phyloP scores from a whole-genome alignment of 495 filamentous ascomycete genomes.

The Penicillium diatomitis region DNA sequence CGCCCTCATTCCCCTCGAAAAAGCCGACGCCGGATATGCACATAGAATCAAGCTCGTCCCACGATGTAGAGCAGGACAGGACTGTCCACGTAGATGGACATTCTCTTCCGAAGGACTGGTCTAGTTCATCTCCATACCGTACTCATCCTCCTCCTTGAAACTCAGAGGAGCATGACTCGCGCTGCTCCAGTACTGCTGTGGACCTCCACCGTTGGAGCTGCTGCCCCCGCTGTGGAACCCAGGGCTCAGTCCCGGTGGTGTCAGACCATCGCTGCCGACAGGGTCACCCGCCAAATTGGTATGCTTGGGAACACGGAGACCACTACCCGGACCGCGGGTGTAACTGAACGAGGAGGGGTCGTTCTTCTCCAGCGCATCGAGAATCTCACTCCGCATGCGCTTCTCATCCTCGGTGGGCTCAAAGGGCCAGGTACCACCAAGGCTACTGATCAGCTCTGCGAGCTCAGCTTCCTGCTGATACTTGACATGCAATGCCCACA shows the following conservation, averaged over 20 bases:
- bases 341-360: slow-evolving; percentile 66
- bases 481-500: slow-evolving; percentile 89
- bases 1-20: slow-evolving; percentile 13
- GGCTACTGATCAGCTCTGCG: slow-evolving; percentile 56
- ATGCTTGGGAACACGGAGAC: slow-evolving; percentile 83
- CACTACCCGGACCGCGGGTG: slow-evolving; percentile 71
- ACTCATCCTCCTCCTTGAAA: slow-evolving; percentile 92
- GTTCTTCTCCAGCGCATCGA: slow-evolving; percentile 74
- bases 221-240: slow-evolving; percentile 52
- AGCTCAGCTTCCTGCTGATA: slow-evolving; percentile 82
- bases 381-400: slow-evolving; percentile 86
- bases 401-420: slow-evolving; percentile 85
- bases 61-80: slow-evolving; percentile 5
- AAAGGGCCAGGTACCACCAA: slow-evolving; percentile 69
- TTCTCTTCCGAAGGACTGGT: background rate
- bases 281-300: slow-evolving; percentile 85
- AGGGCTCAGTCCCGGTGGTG: slow-evolving; percentile 62
- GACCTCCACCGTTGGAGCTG: slow-evolving; percentile 40
- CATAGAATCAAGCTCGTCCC: slow-evolving; percentile 19
- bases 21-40: slow-evolving; percentile 34
- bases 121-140: slow-evolving; percentile 68
- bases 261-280: slow-evolving; percentile 36
- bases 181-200: slow-evolving; percentile 63
- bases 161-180: slow-evolving; percentile 57
- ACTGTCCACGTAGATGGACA: background rate